Percentiles rank a stretch among this genome's conserved stretches.
phyloP scores from a whole-genome alignment of 257 asterid genomes.

The Marsdenia floribunda region DNA sequence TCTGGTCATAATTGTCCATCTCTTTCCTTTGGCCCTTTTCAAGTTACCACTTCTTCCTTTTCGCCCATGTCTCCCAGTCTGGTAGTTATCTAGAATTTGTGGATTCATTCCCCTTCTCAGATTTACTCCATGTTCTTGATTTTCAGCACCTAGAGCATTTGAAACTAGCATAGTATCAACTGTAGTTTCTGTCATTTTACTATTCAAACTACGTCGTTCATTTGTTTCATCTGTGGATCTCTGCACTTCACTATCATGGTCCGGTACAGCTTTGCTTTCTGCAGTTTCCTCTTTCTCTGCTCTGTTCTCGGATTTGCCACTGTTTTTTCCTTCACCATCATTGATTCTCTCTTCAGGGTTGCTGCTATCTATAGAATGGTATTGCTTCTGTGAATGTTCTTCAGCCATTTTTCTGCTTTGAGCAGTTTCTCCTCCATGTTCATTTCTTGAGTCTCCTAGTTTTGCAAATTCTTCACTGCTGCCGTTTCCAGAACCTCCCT shows the following conservation, averaged over 20 bases:
- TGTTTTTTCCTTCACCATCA: conserved; percentile 5
- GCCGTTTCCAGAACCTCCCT: conserved; percentile 6
- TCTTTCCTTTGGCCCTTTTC: conserved; percentile 36
- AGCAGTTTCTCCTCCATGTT: conserved; percentile 12
- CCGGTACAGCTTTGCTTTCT: neutral
- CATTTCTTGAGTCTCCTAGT: conserved; percentile 13
- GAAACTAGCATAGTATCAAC: conserved; percentile 8
- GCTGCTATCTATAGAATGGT: conserved; percentile 12
- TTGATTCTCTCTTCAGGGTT: conserved; percentile 2
- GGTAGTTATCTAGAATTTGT: conserved; percentile 26
- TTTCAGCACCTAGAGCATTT: conserved; percentile 14
- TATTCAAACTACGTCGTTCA: conserved; percentile 1
- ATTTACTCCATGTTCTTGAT: conserved; percentile 13
- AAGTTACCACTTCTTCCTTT: conserved; percentile 19
- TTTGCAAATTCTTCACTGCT: conserved; percentile 4
- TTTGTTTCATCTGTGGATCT: conserved; percentile 14
- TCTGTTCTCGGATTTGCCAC: neutral
- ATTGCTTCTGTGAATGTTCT: conserved; percentile 15
- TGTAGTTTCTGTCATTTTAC: neutral
- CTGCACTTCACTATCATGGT: conserved; percentile 7
- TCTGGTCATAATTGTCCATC: conserved; percentile 27
- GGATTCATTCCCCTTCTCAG: conserved; percentile 22
- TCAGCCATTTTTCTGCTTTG: conserved; percentile 13
- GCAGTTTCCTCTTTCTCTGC: conserved; percentile 7
- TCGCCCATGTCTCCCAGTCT: conserved; percentile 8